These are phyloP conservation scores for Chlamydomonas applanata DNA, from an alignment of 139 green algal species.

Conservation along the genomic window DNA sequence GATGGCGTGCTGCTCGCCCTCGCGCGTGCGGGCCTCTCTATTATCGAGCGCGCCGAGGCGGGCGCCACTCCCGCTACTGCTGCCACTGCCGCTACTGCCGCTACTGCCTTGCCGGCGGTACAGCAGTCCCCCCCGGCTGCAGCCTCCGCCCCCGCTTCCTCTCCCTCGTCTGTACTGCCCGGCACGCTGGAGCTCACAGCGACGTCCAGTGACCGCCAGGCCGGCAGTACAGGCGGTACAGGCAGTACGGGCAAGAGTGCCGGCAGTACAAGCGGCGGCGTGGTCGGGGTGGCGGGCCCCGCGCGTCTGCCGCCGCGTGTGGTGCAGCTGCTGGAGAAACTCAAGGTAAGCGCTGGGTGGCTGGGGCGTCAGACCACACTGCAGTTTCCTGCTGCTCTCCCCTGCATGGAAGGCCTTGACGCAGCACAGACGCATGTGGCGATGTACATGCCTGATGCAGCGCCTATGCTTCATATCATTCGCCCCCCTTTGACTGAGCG, in stretches of 20 bases:
- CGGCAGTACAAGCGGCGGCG: not conserved
- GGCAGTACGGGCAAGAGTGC: constrained; percentile 6
- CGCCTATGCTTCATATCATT: too few species aligned
- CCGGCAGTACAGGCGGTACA: not conserved
- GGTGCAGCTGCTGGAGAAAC: constrained; percentile 33
- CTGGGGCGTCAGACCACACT: too few species aligned
- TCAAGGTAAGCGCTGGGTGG: too few species aligned
- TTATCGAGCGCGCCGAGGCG: constrained; percentile 36
- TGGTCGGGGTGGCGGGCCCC: not conserved
- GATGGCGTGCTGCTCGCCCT: constrained; percentile 63
- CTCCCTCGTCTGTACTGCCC: too few species aligned
- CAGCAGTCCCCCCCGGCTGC: too few species aligned
- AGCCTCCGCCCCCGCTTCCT: too few species aligned
- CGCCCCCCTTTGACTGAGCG: too few species aligned
- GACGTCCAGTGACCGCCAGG: not conserved
- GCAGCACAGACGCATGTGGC: too few species aligned
- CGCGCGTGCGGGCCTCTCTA: constrained; percentile 51
- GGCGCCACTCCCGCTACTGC: not conserved
- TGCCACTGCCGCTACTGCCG: not conserved
- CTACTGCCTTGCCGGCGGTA: too few species aligned
- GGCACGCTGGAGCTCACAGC: not conserved
- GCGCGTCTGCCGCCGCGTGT: constrained; percentile 17
- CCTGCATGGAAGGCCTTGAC: too few species aligned
- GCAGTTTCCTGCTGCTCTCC: too few species aligned
- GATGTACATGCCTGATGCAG: too few species aligned